Percentiles rank a stretch among this genome's conserved stretches.
Evolutionary conservation across 2,329 filamentous ascomycete genomes (phyloP).

Genomic region (Emmonsia crescens): DNA sequence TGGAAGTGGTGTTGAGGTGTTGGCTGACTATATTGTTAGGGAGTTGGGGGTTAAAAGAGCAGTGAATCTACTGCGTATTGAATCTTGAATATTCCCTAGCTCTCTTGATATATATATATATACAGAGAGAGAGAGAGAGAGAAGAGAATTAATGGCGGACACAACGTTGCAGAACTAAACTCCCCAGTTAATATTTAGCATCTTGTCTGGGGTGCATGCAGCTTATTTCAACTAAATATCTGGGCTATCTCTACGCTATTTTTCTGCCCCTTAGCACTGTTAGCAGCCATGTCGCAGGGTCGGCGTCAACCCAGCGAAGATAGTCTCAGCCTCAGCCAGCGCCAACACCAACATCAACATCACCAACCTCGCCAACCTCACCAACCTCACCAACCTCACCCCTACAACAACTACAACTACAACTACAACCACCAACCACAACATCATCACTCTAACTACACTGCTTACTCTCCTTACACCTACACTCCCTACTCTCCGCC

Average conservation of each 20-base stretch:
- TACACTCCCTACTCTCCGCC: background rate
- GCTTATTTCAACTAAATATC: background rate
- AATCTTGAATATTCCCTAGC: background rate
- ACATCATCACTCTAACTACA: conserved; percentile 3
- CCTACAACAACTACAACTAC: conserved; percentile 14
- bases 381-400: background rate
- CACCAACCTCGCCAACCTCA: background rate
- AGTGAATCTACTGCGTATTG: background rate
- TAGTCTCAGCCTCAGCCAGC: background rate
- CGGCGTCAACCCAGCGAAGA: conserved; percentile 16
- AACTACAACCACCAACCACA: conserved; percentile 9
- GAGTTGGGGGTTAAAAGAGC: background rate
- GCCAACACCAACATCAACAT: background rate
- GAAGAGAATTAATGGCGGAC: background rate
- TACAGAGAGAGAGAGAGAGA: background rate
- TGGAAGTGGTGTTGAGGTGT: background rate
- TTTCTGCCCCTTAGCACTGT: background rate
- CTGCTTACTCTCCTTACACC: background rate
- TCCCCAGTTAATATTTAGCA: background rate
- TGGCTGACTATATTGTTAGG: background rate
- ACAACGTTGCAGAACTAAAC: background rate
- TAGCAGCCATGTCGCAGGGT: conserved; percentile 27
- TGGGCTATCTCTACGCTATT: background rate
- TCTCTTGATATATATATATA: background rate
- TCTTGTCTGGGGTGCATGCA: background rate